These are phyloP conservation scores for Excoecaria agallocha DNA, from an alignment of 345 rosid species.

Conservation along the genomic window DNA sequence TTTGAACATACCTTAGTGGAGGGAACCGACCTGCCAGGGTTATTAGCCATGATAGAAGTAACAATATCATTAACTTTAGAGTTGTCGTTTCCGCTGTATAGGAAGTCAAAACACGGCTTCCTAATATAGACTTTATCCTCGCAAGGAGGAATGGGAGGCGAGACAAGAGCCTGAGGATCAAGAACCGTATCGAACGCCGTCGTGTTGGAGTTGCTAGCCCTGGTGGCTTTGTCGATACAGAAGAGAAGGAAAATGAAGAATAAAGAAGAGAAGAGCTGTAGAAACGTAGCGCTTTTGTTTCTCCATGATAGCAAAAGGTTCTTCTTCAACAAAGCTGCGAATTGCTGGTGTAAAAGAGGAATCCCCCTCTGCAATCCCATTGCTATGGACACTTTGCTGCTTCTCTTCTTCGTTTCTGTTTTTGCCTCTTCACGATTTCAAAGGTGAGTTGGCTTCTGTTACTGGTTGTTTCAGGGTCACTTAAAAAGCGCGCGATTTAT, in stretches of 20 bases:
- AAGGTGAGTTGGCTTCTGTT: not conserved
- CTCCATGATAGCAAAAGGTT: constrained; percentile 88
- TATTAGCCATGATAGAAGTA: constrained; percentile 50
- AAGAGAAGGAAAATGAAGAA: constrained; percentile 85
- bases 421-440: not conserved
- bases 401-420: not conserved
- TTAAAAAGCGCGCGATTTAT: constrained; percentile 12
- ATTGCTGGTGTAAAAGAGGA: constrained; percentile 58
- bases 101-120: constrained; percentile 71
- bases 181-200: constrained; percentile 42
- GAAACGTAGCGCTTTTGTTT: constrained; percentile 67
- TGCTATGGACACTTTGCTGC: not conserved
- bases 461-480: not conserved
- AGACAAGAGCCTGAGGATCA: constrained; percentile 49
- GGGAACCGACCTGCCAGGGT: constrained; percentile 67
- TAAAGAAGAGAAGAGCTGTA: constrained; percentile 84
- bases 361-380: constrained; percentile 54
- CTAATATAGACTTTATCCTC: constrained; percentile 64
- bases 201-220: constrained; percentile 38
- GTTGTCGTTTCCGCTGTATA: constrained; percentile 78
- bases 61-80: constrained; percentile 34
- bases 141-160: constrained; percentile 73
- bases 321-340: constrained; percentile 56
- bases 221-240: constrained; percentile 55
- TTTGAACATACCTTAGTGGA: constrained; percentile 43